Conservation (phyloP, 495 filamentous ascomycete species). For the Amorphotheca resinae region DNA sequence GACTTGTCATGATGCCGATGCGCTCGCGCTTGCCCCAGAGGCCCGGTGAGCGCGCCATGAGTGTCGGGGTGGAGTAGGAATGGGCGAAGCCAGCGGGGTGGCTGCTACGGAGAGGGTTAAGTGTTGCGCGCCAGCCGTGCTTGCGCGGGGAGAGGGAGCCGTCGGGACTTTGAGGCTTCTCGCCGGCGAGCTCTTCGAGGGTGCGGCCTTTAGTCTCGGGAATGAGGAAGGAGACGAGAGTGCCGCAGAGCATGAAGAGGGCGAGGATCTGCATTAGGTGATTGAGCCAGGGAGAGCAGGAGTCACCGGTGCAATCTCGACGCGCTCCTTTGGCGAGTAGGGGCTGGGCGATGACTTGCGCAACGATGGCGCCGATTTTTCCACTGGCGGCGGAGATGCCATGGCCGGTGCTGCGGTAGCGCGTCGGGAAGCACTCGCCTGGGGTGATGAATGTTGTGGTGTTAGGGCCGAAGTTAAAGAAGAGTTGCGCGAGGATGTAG, state of each 20-base stretch:
- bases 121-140: slow-evolving; percentile 6
- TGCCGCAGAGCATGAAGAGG: slow-evolving; percentile 19
- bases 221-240: slow-evolving; percentile 37
- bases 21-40: slow-evolving; percentile 13
- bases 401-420: slow-evolving; percentile 73
- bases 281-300: slow-evolving; percentile 18
- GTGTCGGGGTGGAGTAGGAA: slow-evolving; percentile 1
- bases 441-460: slow-evolving; percentile 84
- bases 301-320: slow-evolving; percentile 1
- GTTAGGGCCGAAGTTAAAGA: slow-evolving; percentile 50
- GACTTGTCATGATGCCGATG: slow-evolving; percentile 18
- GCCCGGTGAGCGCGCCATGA: slow-evolving; percentile 9
- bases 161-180: slow-evolving; percentile 16
- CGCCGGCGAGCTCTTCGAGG: slow-evolving; percentile 44
- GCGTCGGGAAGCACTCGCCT: slow-evolving; percentile 81
- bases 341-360: slow-evolving; percentile 40
- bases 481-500: slow-evolving; percentile 58
- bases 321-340: slow-evolving; percentile 30
- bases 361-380: slow-evolving; percentile 68
- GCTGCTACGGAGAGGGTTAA: slow-evolving; percentile 12
- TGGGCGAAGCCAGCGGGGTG: slow-evolving; percentile 12
- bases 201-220: slow-evolving; percentile 51
- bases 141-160: background rate
- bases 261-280: slow-evolving; percentile 20
- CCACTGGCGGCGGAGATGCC: slow-evolving; percentile 72